Evolutionary conservation across 345 rosid species (phyloP), one percentile per base, ranked within the genome.

Genomic region (Isatis tinctoria): DNA sequence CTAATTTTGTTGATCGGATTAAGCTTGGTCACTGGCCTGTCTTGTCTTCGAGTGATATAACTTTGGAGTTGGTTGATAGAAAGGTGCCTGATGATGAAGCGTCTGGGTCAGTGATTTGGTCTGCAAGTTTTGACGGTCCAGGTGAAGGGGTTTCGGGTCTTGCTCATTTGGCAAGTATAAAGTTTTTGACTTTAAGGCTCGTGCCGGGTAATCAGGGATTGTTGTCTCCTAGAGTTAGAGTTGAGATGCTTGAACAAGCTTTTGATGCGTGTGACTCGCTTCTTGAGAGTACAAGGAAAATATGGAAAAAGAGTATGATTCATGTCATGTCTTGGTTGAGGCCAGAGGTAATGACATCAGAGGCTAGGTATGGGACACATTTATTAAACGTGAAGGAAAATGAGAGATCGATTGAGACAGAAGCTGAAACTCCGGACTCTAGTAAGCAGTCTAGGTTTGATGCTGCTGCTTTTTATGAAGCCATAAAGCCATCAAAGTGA

Each of bases 401-500:
- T 49, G 79, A 82, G 73, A 24, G 35, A 54, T 58, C 39, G 51
- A 43, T 36, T 26, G 73, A 72, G 76, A 59, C 43, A 11, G 81
- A 72, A 41, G 79, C 58, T 40, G 84, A 64, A 32, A 36, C 74
- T 61, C 72, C 78, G 37, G 47, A 76, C 54, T 66, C 81, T 74
- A 75, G 54, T 49, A 85, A 86, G 65, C 83, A 69, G 65, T 69
- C 85, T 17, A 80, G 77, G 74, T 86, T 91, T 79, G 93, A 91
- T 77, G 93, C 83, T 56, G 80, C 88, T 75, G 83, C 81, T 57
- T 94, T 94, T 85, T 94, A 94, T 86, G 98, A 94, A 81, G 93
- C 96, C 74, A 88, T 94, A 77, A 94, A 87, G 82, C 97, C 92
- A 67, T 88, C 95, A 76, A 94, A 91, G 97, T 91, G 80, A 87